phyloP scores from a whole-genome alignment of 1,284 basidiomycete genomes.

The Leccinum griseonigrum region DNA sequence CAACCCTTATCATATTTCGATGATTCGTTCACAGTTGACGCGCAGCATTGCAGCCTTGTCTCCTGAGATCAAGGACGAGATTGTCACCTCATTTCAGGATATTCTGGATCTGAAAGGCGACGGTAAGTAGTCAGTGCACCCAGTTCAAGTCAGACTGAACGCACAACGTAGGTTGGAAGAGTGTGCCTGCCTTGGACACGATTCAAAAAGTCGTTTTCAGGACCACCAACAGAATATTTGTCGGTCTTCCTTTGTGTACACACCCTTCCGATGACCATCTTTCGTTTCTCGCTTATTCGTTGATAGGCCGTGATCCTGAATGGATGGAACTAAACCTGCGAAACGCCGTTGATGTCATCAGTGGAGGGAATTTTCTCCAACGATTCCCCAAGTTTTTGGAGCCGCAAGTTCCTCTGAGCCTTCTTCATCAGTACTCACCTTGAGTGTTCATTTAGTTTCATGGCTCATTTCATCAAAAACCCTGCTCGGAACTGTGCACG shows the following conservation, averaged over 20 bases:
- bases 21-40: conserved; percentile 30
- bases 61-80: conserved; percentile 35
- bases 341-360: conserved; percentile 34
- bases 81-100: conserved; percentile 29
- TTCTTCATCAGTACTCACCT: not conserved
- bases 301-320: conserved; percentile 39
- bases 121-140: conserved; percentile 7
- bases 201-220: conserved; percentile 32
- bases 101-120: conserved; percentile 14
- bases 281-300: not conserved
- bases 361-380: conserved; percentile 27
- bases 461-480: conserved; percentile 21
- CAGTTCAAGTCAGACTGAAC: not conserved
- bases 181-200: conserved; percentile 17
- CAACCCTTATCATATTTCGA: conserved; percentile 29
- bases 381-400: conserved; percentile 38
- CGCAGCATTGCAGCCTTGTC: conserved; percentile 28
- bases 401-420: conserved; percentile 28
- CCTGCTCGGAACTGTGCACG: conserved; percentile 8
- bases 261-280: not conserved
- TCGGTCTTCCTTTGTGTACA: conserved; percentile 41
- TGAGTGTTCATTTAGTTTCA: not conserved
- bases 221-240: conserved; percentile 38
- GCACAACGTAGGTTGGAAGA: conserved; percentile 31
- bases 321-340: conserved; percentile 36